Evolutionary conservation across 768 basidiomycete species (phyloP), one percentile per base, ranked within the genome.

Genomic region (Myochromella boudieri): DNA sequence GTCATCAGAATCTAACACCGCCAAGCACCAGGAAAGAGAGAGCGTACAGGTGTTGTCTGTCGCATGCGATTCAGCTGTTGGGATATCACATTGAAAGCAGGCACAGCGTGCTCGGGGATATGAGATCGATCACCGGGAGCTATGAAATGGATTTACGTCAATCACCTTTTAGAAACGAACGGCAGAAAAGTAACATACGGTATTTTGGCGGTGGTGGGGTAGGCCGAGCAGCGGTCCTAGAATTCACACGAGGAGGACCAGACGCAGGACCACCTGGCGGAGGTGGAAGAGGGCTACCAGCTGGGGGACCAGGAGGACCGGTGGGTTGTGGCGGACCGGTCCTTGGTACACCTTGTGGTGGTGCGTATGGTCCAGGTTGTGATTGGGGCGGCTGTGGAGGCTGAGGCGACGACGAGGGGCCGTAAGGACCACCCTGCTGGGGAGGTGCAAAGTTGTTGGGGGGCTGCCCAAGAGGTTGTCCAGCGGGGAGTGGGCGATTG

Each of bases 101-200:
- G 82, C 46, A 72, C 65, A 17, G 78, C 74, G 37, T 75, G 68
- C 7, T 85, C 82, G 1, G 93, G 87, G 42, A 97, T 97, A 64
- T 97, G 95, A n/a, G 80, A 81, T 21, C 94, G 78, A 63, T 98
- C 95, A 45, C 95, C 95, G 42, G 84, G 76, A 33, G 95, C 93
- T 95, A 61, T 11, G 37, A 61, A 14, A 46, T 41, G n/a, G 44
- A 22, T 14, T 32, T 15, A 21, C 28, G 18, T 57, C 25, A 61
- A 51, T 28, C 27, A 40, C 12, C 24, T 17, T 12, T 29, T 8
- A 17, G 6, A 15, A 3, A 14, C 9, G 40, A 33, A 15, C 14
- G 7, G 38, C 6, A 21, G 24, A 32, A 3, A 36, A 9, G 46
- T 22, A 6, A 70, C 77, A 42, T 53, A 78, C 77, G 75, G 57